Evolutionary conservation across 345 rosid genomes (phyloP).

Genomic region (rapeseed (Brassica napus)): DNA sequence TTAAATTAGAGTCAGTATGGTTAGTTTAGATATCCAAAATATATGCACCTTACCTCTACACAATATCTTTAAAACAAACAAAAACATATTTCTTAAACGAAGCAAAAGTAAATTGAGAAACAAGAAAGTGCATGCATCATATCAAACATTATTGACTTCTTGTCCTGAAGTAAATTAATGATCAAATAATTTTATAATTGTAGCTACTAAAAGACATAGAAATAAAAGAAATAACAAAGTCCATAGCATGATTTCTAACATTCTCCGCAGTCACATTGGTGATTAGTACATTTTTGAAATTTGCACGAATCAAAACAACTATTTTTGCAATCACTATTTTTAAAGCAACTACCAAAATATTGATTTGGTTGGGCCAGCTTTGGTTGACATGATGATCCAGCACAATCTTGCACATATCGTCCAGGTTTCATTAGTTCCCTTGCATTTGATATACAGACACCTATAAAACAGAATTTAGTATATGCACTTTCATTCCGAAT

Average conservation of each 20-base stretch:
- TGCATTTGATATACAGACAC: not conserved
- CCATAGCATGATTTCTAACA: not conserved
- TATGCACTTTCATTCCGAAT: not conserved
- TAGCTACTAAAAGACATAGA: too few relatives aligned
- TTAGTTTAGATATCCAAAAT: not conserved
- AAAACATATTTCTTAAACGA: not conserved
- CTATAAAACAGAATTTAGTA: not conserved
- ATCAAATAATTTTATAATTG: too few relatives aligned
- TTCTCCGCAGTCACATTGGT: not conserved
- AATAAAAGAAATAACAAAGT: not conserved
- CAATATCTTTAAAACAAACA: not conserved
- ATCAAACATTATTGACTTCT: not conserved
- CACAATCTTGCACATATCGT: not conserved
- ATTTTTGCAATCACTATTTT: not conserved
- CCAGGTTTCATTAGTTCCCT: not conserved
- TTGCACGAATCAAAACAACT: not conserved
- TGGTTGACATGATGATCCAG: not conserved
- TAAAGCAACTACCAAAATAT: not conserved
- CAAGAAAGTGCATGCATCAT: not conserved
- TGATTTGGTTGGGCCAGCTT: not conserved
- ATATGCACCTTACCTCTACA: not conserved
- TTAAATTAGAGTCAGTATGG: not conserved
- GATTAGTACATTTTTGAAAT: not conserved
- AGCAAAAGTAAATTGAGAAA: not conserved
- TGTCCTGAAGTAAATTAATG: not conserved